phyloP scores from a whole-genome alignment of 192 early-diverging fungal genomes.

The Coemansia sp. region DNA sequence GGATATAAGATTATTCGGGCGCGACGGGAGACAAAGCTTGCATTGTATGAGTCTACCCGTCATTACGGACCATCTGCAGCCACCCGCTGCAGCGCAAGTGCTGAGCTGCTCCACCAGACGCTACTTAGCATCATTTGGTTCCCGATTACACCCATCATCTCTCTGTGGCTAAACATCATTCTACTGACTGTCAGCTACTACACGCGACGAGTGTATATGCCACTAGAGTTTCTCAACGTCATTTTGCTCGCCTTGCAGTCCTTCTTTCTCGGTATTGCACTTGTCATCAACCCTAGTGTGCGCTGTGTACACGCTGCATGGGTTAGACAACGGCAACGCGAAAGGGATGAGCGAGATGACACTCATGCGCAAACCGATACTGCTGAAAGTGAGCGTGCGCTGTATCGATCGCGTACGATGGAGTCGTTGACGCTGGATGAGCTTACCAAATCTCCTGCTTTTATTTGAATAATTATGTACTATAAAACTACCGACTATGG shows the following conservation, averaged over 20 bases:
- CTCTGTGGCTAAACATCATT: slow-evolving; percentile 40
- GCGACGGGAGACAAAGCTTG: slow-evolving; percentile 15
- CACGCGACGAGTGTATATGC: slow-evolving; percentile 14
- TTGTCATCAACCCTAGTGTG: slow-evolving; percentile 33
- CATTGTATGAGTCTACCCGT: slow-evolving; percentile 3
- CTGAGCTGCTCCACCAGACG: slow-evolving; percentile 29
- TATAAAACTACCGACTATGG: too few relatives aligned
- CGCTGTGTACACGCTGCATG: slow-evolving; percentile 3
- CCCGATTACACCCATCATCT: slow-evolving; percentile 38
- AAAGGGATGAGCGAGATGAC: background rate
- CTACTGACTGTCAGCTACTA: slow-evolving; percentile 30
- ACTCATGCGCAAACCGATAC: background rate
- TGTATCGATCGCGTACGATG: background rate
- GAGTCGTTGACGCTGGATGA: slow-evolving; percentile 7
- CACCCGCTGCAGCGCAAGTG: background rate
- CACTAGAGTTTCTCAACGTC: slow-evolving; percentile 34
- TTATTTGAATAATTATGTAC: background rate
- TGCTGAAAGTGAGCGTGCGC: background rate
- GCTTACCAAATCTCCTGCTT: background rate
- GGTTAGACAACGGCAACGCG: slow-evolving; percentile 6
- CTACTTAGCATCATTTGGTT: slow-evolving; percentile 41
- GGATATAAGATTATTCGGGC: slow-evolving; percentile 26
- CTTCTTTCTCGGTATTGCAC: slow-evolving; percentile 30
- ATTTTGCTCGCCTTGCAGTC: slow-evolving; percentile 39
- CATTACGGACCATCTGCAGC: slow-evolving; percentile 12